Conservation (phyloP, 2,329 filamentous ascomycete species). For the Trichoderma aggressivum region DNA sequence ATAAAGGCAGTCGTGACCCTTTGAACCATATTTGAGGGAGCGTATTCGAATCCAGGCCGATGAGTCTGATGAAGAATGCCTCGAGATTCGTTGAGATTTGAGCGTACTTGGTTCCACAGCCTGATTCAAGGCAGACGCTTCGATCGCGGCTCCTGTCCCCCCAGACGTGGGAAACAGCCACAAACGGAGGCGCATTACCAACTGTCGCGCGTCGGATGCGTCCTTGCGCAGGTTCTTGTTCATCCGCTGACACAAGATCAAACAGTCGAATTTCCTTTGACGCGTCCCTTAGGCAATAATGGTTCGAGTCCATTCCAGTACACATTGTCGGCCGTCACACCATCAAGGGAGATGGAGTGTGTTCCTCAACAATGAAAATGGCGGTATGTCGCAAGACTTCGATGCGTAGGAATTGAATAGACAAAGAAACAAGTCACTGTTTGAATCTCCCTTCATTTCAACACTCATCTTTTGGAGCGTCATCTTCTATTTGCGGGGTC, state of each 20-base stretch:
- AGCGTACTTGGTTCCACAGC: neutral
- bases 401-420: neutral
- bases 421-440: neutral
- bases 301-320: neutral
- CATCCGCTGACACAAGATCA: neutral
- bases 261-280: neutral
- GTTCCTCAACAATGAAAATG: neutral
- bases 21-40: neutral
- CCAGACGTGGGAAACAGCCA: neutral
- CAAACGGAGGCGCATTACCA: neutral
- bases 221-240: neutral
- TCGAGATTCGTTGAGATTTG: neutral
- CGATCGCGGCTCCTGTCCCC: neutral
- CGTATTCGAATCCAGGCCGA: neutral
- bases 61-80: neutral
- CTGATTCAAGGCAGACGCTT: neutral
- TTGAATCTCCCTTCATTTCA: fast-evolving
- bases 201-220: neutral
- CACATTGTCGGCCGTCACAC: neutral
- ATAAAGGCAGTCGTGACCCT: neutral
- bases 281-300: neutral
- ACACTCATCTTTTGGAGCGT: neutral
- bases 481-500: neutral
- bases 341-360: neutral
- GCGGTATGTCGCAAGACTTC: neutral